Evolutionary conservation across 345 rosid species (phyloP).

Genomic region (Passiflora organensis): DNA sequence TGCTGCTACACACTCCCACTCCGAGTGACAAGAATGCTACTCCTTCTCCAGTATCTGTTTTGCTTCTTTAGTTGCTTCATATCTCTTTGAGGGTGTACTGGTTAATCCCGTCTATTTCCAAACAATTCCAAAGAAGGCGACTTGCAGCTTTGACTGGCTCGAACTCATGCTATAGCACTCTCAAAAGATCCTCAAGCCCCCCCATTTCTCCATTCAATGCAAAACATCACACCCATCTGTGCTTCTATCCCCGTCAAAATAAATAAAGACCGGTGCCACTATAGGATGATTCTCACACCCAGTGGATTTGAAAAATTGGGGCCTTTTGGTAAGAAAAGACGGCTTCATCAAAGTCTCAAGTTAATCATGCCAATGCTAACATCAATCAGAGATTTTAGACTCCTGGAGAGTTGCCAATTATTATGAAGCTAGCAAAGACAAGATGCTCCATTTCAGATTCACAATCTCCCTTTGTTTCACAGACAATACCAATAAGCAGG

Average conservation of each 20-base stretch:
- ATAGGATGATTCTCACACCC: constrained; percentile 85
- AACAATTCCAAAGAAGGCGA: constrained; percentile 91
- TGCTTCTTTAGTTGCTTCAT: constrained; percentile 91
- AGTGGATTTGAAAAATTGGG: constrained; percentile 73
- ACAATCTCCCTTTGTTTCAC: constrained; percentile 92
- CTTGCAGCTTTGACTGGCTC: constrained; percentile 75
- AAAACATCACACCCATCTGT: constrained; percentile 93
- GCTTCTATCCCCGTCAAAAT: constrained; percentile 97
- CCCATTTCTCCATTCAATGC: constrained; percentile 73
- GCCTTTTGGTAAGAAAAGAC: constrained; percentile 97
- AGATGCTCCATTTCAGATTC: constrained; percentile 92
- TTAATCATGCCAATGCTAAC: constrained; percentile 87
- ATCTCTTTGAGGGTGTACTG: constrained; percentile 80
- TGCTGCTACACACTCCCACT: constrained; percentile 93
- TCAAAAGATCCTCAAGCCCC: constrained; percentile 78
- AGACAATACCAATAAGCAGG: constrained; percentile 77
- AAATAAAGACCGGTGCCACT: constrained; percentile 83
- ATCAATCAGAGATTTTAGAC: constrained; percentile 85
- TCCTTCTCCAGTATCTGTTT: constrained; percentile 80
- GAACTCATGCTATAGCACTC: constrained; percentile 68
- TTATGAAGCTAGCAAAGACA: constrained; percentile 95
- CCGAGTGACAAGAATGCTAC: constrained; percentile 80
- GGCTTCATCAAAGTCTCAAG: constrained; percentile 87
- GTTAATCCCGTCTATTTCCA: constrained; percentile 97
- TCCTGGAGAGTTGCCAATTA: constrained; percentile 91